Evolutionary conservation across 768 basidiomycete species (phyloP).

Genomic region (Omphalotus guepiniiformis): DNA sequence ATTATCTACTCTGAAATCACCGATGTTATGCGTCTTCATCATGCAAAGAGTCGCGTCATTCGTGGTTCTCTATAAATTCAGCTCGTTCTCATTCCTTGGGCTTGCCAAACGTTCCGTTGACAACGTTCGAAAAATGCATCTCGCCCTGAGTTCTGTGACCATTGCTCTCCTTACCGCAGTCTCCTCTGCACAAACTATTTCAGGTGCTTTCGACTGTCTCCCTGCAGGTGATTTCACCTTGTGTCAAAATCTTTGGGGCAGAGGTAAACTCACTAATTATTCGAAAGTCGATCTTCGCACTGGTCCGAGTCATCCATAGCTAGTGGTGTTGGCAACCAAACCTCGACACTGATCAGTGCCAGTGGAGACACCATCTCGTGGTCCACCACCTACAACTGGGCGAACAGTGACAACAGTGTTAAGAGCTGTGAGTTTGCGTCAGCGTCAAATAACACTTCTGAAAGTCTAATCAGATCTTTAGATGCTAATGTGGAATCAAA

Average conservation of each 20-base stretch:
- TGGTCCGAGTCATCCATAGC: conserved; percentile 18
- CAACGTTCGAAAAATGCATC: conserved; percentile 3
- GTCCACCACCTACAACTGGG: conserved; percentile 52
- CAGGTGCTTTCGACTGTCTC: conserved; percentile 40
- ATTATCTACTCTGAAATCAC: too few relatives aligned
- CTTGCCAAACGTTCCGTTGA: background rate
- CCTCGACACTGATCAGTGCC: conserved; percentile 39
- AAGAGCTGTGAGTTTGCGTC: conserved; percentile 45
- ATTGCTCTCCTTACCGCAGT: conserved; percentile 7
- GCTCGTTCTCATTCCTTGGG: background rate
- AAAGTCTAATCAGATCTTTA: conserved; percentile 11
- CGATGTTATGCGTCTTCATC: background rate
- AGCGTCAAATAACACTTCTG: background rate
- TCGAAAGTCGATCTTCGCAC: too few relatives aligned
- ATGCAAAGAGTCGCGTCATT: background rate
- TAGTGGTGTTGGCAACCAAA: conserved; percentile 44
- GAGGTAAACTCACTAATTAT: conserved; percentile 19
- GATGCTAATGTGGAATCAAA: conserved; percentile 49
- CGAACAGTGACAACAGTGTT: conserved; percentile 44
- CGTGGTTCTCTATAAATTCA: background rate
- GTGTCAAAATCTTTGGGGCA: conserved; percentile 58
- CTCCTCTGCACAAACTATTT: conserved; percentile 34
- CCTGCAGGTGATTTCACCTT: conserved; percentile 45
- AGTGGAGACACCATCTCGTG: conserved; percentile 41
- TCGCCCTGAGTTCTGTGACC: background rate